phyloP scores from a whole-genome alignment of 176 grass and related monocot genomes.

The Thalia dealbata region DNA sequence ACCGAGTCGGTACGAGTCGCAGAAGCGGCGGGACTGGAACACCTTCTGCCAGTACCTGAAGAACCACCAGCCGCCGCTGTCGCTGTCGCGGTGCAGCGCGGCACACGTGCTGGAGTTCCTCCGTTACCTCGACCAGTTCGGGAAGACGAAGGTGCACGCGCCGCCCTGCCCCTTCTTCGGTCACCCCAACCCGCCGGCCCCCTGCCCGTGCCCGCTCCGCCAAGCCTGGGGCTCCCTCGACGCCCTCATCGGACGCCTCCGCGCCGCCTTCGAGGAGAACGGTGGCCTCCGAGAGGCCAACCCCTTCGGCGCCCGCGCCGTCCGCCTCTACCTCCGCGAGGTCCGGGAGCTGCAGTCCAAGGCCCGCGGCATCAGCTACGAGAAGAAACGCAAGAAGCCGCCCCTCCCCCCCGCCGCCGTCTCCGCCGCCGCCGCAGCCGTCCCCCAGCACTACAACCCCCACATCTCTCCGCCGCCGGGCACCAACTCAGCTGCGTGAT shows the following conservation, averaged over 20 bases:
- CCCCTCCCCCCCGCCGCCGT: background rate
- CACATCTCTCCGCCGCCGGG: background rate
- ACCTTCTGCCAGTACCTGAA: constrained; percentile 80
- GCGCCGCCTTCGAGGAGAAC: constrained; percentile 93
- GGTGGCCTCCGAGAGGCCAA: constrained; percentile 77
- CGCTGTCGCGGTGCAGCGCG: constrained; percentile 61
- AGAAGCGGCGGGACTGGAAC: constrained; percentile 91
- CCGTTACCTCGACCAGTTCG: constrained; percentile 93
- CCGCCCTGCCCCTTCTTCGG: constrained; percentile 80
- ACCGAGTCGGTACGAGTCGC: constrained; percentile 68
- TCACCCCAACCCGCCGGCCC: constrained; percentile 77
- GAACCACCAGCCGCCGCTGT: constrained; percentile 80
- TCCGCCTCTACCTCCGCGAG: constrained; percentile 75
- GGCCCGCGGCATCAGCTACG: constrained; percentile 69
- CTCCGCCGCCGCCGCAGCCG: background rate
- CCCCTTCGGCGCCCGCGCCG: constrained; percentile 80
- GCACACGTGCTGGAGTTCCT: constrained; percentile 87
- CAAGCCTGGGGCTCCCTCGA: constrained; percentile 90
- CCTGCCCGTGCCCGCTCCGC: constrained; percentile 73
- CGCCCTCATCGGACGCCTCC: constrained; percentile 78
- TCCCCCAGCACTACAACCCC: background rate
- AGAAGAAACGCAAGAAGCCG: constrained; percentile 12
- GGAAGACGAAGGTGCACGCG: constrained; percentile 92
- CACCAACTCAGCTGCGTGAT: background rate
- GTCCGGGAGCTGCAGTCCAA: constrained; percentile 78